Percentiles rank a stretch among this genome's conserved stretches.
Conservation (phyloP, 768 basidiomycete genomes). For the Suillus decipiens region DNA sequence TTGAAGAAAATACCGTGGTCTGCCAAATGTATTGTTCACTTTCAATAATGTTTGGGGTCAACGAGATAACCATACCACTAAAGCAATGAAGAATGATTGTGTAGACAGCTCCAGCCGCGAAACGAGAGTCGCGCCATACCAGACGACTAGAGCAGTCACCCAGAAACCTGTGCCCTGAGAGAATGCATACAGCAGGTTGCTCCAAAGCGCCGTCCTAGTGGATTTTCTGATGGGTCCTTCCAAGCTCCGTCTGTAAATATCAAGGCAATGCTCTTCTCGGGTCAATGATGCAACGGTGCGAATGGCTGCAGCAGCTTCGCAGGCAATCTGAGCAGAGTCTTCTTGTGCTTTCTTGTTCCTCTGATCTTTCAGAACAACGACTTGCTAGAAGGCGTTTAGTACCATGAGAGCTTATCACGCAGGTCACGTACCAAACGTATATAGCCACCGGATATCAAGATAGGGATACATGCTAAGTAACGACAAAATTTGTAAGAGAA, state of each 20-base stretch:
- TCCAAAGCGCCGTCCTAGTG: constrained; percentile 62
- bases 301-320: constrained; percentile 89
- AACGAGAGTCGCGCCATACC: constrained; percentile 55
- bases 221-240: constrained; percentile 69
- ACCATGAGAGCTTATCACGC: background rate
- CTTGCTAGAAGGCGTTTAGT: constrained; percentile 42
- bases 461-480: constrained; percentile 60
- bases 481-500: background rate
- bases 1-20: constrained; percentile 64
- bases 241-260: constrained; percentile 65
- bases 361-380: constrained; percentile 87
- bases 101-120: constrained; percentile 54
- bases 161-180: constrained; percentile 78
- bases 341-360: constrained; percentile 80
- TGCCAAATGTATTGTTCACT: constrained; percentile 27
- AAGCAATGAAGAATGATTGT: constrained; percentile 75
- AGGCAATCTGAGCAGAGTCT: constrained; percentile 81
- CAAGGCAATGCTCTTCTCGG: constrained; percentile 77
- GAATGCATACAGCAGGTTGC: constrained; percentile 66
- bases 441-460: constrained; percentile 74
- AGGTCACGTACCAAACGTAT: constrained; percentile 65
- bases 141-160: constrained; percentile 34
- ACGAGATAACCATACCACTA: constrained; percentile 58
- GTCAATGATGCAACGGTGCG: constrained; percentile 89
- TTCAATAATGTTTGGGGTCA: background rate